A percentile compares a stretch with the other conserved stretches of the same genome.
These are phyloP conservation scores for Lodderomyces metapsilosis DNA, from an alignment of 1,139 yeast genomes.

Conservation along the genomic window DNA sequence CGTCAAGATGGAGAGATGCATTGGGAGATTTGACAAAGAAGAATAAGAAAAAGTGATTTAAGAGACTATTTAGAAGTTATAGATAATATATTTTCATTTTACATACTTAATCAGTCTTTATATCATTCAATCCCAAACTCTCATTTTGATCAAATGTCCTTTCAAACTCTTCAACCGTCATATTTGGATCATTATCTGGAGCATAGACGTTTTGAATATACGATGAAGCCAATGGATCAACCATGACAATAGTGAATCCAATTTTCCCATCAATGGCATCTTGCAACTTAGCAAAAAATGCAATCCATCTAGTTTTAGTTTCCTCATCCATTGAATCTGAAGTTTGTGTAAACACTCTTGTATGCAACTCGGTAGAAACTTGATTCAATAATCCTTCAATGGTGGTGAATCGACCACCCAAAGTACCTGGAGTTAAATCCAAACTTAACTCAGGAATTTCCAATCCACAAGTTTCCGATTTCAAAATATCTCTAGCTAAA, in stretches of 20 bases:
- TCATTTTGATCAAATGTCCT: slow-evolving; percentile 88
- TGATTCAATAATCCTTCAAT: slow-evolving; percentile 89
- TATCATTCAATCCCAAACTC: slow-evolving; percentile 85
- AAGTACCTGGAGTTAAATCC: slow-evolving; percentile 93
- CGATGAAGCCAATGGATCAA: slow-evolving; percentile 92
- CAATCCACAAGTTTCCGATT: slow-evolving; percentile 91
- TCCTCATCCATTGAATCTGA: slow-evolving; percentile 89
- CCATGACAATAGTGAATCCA: slow-evolving; percentile 83
- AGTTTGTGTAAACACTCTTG: slow-evolving; percentile 80
- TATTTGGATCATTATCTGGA: slow-evolving; percentile 96
- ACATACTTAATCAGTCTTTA: slow-evolving; percentile 51
- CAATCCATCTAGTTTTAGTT: slow-evolving; percentile 75
- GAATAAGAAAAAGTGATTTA: slow-evolving; percentile 3
- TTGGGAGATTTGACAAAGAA: slow-evolving; percentile 6
- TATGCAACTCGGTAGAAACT: slow-evolving; percentile 84
- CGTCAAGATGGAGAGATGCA: slow-evolving; percentile 14
- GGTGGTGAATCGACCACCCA: slow-evolving; percentile 98
- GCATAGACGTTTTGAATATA: slow-evolving; percentile 97
- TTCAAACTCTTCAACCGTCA: slow-evolving; percentile 86
- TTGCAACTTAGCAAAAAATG: slow-evolving; percentile 71
- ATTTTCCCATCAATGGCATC: slow-evolving; percentile 82
- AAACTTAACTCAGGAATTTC: slow-evolving; percentile 82
- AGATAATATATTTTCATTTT: no score
- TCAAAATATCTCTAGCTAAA: slow-evolving; percentile 88
- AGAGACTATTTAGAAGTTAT: slow-evolving; percentile 1